phyloP scores from a whole-genome alignment of 805 yeast genomes.

The Yarrowia sp. region DNA sequence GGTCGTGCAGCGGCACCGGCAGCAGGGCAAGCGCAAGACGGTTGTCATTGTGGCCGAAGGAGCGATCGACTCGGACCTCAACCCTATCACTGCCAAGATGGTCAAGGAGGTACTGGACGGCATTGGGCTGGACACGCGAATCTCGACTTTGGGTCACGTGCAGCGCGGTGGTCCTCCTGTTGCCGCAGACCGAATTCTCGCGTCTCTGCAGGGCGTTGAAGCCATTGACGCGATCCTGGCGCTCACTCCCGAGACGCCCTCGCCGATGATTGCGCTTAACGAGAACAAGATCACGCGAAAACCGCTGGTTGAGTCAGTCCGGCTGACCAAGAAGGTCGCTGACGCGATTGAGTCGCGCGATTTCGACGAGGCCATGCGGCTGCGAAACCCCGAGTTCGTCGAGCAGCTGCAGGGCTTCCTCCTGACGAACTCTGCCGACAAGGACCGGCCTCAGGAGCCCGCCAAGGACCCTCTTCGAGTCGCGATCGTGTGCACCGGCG shows the following conservation, averaged over 20 bases:
- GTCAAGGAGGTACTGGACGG: constrained; percentile 74
- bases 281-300: constrained; percentile 84
- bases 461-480: constrained; percentile 52
- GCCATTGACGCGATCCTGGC: constrained; percentile 92
- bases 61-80: constrained; percentile 78
- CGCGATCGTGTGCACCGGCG: constrained; percentile 91
- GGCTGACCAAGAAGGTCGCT: constrained; percentile 85
- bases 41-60: constrained; percentile 98
- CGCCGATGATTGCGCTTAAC: constrained; percentile 87
- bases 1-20: constrained; percentile 75
- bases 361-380: constrained; percentile 80
- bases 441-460: constrained; percentile 56
- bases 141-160: constrained; percentile 94
- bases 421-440: constrained; percentile 62
- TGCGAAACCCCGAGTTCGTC: constrained; percentile 84
- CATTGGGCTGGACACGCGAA: constrained; percentile 88
- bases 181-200: constrained; percentile 86
- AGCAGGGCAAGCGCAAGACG: constrained; percentile 86
- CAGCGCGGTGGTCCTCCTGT: constrained; percentile 99
- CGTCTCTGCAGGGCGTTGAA: constrained; percentile 96
- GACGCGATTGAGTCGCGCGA: constrained; percentile 74
- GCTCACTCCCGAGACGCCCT: constrained; percentile 84
- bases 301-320: constrained; percentile 87
- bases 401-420: constrained; percentile 75
- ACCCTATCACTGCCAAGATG: constrained; percentile 74